These are phyloP conservation scores for Bolboschoenus planiculmis DNA, from an alignment of 176 grass and related monocot genomes.

Conservation along the genomic window DNA sequence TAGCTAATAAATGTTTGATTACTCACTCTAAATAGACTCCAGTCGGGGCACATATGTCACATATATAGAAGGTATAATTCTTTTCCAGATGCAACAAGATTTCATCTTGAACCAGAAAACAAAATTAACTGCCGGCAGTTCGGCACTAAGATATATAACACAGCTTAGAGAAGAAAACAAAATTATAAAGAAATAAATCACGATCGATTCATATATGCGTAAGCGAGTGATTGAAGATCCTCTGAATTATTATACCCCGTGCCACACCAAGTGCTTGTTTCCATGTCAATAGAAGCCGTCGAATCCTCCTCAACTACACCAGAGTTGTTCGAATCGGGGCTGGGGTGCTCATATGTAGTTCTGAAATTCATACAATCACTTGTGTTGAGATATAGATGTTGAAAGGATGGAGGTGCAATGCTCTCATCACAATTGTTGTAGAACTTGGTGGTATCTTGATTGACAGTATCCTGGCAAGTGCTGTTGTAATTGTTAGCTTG, in stretches of 20 bases:
- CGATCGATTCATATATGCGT: slow-evolving; percentile 14
- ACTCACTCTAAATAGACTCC: neutral
- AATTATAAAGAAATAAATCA: neutral
- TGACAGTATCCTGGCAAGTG: neutral
- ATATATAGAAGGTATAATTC: neutral
- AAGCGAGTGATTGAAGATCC: slow-evolving; percentile 21
- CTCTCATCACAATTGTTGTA: neutral
- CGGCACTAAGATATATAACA: neutral
- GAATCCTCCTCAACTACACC: slow-evolving; percentile 13
- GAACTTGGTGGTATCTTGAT: slow-evolving; percentile 7
- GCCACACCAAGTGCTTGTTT: slow-evolving; percentile 14
- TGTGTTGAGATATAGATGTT: neutral
- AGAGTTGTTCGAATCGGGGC: slow-evolving; percentile 7
- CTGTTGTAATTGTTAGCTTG: neutral
- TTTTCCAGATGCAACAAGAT: slow-evolving; percentile 1
- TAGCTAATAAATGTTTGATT: neutral
- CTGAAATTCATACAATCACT: neutral
- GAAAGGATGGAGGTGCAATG: neutral
- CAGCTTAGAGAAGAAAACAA: neutral
- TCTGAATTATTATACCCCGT: slow-evolving; percentile 4
- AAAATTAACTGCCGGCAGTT: neutral
- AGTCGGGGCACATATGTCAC: neutral
- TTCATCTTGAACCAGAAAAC: neutral
- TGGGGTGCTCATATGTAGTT: neutral
- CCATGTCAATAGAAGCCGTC: slow-evolving; percentile 15